Conservation (phyloP, 1,284 basidiomycete species). For the Bondarzewia mesenterica region DNA sequence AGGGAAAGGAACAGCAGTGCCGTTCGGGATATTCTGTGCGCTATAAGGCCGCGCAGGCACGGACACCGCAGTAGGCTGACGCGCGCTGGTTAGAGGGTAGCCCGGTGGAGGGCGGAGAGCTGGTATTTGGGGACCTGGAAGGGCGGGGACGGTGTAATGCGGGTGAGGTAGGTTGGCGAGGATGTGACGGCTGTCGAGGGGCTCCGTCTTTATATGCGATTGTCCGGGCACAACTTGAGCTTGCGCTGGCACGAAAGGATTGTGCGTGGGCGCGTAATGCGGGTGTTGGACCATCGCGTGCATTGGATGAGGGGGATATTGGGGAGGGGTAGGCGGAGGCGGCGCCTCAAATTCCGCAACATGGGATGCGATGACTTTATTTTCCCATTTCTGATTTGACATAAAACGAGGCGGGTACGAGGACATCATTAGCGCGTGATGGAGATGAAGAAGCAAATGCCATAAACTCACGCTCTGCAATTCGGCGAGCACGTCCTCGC, state of each 20-base stretch:
- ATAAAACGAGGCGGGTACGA: slow-evolving; percentile 5
- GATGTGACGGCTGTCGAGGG: slow-evolving; percentile 56
- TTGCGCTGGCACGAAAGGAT: slow-evolving; percentile 26
- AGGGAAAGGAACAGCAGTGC: slow-evolving; percentile 2
- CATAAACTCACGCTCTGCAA: slow-evolving; percentile 69
- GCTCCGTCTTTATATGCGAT: slow-evolving; percentile 57
- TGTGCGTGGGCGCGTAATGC: slow-evolving; percentile 26
- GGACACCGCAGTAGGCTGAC: slow-evolving; percentile 7
- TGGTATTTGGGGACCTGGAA: slow-evolving; percentile 48
- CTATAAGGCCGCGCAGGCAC: slow-evolving; percentile 1
- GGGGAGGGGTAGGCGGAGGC: slow-evolving; percentile 25
- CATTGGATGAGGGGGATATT: slow-evolving; percentile 30
- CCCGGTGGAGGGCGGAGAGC: slow-evolving; percentile 9
- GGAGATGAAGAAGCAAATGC: not conserved
- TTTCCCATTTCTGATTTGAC: slow-evolving; percentile 90
- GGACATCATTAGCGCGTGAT: not conserved
- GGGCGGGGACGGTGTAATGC: slow-evolving; percentile 47
- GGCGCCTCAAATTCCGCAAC: slow-evolving; percentile 88
- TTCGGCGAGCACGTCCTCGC: slow-evolving; percentile 84
- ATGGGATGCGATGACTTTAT: slow-evolving; percentile 84
- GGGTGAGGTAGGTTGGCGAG: slow-evolving; percentile 35
- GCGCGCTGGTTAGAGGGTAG: not conserved
- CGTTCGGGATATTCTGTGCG: not conserved
- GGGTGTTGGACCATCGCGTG: slow-evolving; percentile 19
- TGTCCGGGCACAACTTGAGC: slow-evolving; percentile 21